A percentile compares a stretch with the other conserved stretches of the same genome.
Conservation (phyloP, 257 asterid species). For the Penstemon newberryi region DNA sequence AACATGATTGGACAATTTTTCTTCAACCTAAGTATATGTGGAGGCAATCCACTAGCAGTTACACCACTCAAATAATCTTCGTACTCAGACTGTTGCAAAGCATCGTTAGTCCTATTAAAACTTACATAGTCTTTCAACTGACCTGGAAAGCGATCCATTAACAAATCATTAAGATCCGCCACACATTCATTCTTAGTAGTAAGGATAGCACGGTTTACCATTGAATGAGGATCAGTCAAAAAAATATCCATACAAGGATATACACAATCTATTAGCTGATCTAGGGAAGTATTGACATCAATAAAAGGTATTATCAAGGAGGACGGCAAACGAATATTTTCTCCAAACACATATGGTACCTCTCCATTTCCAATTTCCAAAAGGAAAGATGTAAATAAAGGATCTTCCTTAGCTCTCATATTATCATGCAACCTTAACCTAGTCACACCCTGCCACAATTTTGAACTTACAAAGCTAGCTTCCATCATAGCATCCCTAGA, state of each 20-base stretch:
- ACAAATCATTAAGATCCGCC: background rate
- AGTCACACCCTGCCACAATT: background rate
- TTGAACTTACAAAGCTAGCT: background rate
- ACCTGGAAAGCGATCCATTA: background rate
- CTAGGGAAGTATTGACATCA: too few relatives aligned
- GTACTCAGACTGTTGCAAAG: too few relatives aligned
- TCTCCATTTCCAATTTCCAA: background rate
- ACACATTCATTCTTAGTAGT: background rate
- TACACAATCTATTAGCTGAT: too few relatives aligned
- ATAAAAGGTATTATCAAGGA: too few relatives aligned
- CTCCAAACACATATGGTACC: too few relatives aligned
- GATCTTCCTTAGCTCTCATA: background rate
- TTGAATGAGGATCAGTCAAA: too few relatives aligned
- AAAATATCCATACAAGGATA: too few relatives aligned
- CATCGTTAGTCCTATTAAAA: background rate
- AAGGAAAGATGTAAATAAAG: background rate
- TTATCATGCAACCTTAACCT: background rate
- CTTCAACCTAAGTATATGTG: background rate
- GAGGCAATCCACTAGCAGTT: background rate
- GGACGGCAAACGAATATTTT: too few relatives aligned
- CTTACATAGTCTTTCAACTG: background rate
- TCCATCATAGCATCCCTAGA: background rate
- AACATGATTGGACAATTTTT: slow-evolving; percentile 6
- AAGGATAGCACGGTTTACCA: too few relatives aligned
- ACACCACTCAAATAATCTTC: background rate